phyloP scores from a whole-genome alignment of 2,329 filamentous ascomycete genomes.

The Sporothrix schenckii region DNA sequence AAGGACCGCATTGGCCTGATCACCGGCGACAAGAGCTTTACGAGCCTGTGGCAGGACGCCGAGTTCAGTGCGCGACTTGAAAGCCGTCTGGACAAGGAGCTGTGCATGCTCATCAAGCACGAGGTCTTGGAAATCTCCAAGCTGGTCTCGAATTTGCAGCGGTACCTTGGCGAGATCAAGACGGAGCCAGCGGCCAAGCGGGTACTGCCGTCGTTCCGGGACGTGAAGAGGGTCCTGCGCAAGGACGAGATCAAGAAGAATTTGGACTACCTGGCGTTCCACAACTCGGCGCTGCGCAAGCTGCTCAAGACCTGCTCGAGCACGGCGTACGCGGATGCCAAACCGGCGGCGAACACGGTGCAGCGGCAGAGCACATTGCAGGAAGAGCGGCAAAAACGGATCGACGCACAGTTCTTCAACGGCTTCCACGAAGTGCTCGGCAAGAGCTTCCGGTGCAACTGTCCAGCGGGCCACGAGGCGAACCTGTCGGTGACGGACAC shows the following conservation, averaged over 20 bases:
- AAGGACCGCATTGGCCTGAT: slow-evolving; percentile 33
- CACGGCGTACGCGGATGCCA: slow-evolving; percentile 31
- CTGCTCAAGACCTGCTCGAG: slow-evolving; percentile 33
- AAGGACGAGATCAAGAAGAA: slow-evolving; percentile 32
- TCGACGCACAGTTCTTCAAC: slow-evolving; percentile 32
- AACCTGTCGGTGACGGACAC: slow-evolving; percentile 35
- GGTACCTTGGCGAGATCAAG: slow-evolving; percentile 26
- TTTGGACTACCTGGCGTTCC: slow-evolving; percentile 25
- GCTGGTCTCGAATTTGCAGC: slow-evolving; percentile 27
- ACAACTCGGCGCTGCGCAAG: slow-evolving; percentile 29
- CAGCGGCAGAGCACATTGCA: slow-evolving; percentile 23
- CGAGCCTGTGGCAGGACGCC: slow-evolving; percentile 33
- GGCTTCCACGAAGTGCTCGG: slow-evolving; percentile 34
- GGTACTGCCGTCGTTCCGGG: slow-evolving; percentile 19
- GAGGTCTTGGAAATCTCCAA: slow-evolving; percentile 32
- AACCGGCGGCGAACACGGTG: background rate
- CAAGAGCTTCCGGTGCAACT: slow-evolving; percentile 34
- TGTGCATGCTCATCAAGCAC: slow-evolving; percentile 32
- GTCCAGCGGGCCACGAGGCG: slow-evolving; percentile 32
- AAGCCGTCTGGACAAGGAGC: slow-evolving; percentile 32
- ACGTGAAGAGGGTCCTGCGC: slow-evolving; percentile 31
- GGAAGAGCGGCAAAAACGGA: slow-evolving; percentile 27
- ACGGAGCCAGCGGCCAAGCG: slow-evolving; percentile 24
- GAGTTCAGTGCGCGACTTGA: slow-evolving; percentile 34
- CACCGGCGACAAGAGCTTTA: slow-evolving; percentile 32